Evolutionary conservation across 2,329 filamentous ascomycete species (phyloP), one percentile per base, ranked within the genome.

Genomic region (Beauveria medogensis): DNA sequence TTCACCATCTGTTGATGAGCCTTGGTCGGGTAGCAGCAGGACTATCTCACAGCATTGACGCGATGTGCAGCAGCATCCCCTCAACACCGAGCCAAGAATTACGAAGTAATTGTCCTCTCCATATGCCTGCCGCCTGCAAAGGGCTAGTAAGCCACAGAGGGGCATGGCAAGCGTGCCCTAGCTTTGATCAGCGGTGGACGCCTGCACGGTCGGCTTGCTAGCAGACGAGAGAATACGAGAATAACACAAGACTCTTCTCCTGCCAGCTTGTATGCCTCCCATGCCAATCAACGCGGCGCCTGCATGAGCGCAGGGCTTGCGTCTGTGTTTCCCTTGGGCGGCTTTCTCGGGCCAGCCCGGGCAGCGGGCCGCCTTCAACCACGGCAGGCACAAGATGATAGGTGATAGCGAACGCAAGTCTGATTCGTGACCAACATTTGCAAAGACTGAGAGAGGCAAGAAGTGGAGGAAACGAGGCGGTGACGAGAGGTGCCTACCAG

Each of bases 81-180:
- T 34, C 30, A 14, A 34, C 12, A 34, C 5, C 30, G 30, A 12
- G 30, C 10, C 30, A 12, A 12, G 9, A 34, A 34, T 10, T 34
- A 34, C 30, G 30, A 34, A 34, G 10, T 34, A 12, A 34, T 12
- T 34, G 10, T 34, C 9, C 30, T 34, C 30, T 12, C 10, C 30
- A 34, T 34, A 34, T 34, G 30, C n/a, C n/a, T 53, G 51, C 51
- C 51, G 51, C n/a, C 54, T 10, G 43, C 6, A 40, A 43, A 47
- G 54, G 47, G 26, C 34, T 18, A 47, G 40, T 30, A 57, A 56
- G 55, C 55, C 55, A 50, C 55, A 57, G 55, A 57, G 55, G 44
- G 44, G 55, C 44, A n/a, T 18, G n/a, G 14, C 28, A n/a, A 18
- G 43, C 34, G n/a, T 26, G 12, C 28, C 16, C 9, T 40, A 5